Evolutionary conservation across 768 basidiomycete species (phyloP).

Genomic region (Amanita rimosa): DNA sequence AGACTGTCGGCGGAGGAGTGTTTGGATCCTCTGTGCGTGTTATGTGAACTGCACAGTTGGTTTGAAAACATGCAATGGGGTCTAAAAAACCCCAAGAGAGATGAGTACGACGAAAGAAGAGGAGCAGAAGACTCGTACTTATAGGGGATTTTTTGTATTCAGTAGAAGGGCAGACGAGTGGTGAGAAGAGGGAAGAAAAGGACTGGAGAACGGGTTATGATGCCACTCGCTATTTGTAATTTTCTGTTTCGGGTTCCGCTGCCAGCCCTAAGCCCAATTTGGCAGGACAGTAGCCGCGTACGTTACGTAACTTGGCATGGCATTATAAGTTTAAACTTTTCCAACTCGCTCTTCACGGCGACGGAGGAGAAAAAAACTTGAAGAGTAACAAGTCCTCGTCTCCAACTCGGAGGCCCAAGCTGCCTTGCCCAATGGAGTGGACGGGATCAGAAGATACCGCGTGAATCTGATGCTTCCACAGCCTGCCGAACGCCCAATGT

Average conservation of each 20-base stretch:
- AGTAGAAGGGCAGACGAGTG: not conserved
- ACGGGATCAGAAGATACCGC: not conserved
- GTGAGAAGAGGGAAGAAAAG: not conserved
- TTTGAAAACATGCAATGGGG: slow-evolving; percentile 78
- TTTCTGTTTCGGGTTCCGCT: not conserved
- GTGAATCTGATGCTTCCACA: not conserved
- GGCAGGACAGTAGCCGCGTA: not conserved
- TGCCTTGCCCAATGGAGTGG: not conserved
- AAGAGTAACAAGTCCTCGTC: no score
- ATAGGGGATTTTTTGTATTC: not conserved
- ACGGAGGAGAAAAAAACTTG: no score
- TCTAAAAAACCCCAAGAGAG: not conserved
- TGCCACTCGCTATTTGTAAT: not conserved
- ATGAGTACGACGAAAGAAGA: not conserved
- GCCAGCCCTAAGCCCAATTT: not conserved
- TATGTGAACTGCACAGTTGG: slow-evolving; percentile 84
- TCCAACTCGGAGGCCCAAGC: no score
- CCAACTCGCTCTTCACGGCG: no score
- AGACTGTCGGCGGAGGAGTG: slow-evolving; percentile 70
- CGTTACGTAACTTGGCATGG: no score
- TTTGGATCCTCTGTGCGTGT: slow-evolving; percentile 77
- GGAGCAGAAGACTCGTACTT: not conserved
- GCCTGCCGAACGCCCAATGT: not conserved
- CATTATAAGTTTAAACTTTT: no score
- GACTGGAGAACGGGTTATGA: not conserved